These are phyloP conservation scores for Nicotiana tabacum DNA, from an alignment of 257 asterid genomes.

Conservation along the genomic window DNA sequence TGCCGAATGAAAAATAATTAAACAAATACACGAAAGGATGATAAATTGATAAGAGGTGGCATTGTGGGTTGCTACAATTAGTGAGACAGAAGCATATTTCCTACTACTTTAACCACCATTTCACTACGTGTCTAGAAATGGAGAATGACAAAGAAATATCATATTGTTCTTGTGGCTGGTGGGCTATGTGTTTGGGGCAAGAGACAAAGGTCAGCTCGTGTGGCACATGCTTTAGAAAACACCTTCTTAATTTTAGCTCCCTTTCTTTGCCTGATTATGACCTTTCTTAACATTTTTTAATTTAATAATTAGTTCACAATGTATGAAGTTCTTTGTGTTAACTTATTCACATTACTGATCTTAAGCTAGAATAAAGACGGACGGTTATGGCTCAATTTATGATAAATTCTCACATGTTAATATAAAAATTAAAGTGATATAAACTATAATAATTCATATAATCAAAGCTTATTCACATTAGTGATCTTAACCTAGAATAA, in stretches of 20 bases:
- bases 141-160: neutral
- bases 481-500: neutral
- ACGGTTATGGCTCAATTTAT: neutral
- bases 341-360: neutral
- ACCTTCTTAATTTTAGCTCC: neutral
- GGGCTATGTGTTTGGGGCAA: neutral
- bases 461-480: neutral
- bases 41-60: neutral
- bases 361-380: neutral
- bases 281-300: neutral
- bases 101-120: conserved; percentile 8
- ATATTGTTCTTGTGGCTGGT: neutral
- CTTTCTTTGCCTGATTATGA: neutral
- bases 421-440: neutral
- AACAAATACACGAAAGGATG: neutral
- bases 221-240: conserved; percentile 10
- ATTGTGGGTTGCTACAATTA: neutral
- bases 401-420: neutral
- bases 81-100: neutral
- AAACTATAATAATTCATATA: too few relatives aligned
- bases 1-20: too few relatives aligned
- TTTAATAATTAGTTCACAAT: neutral
- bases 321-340: neutral
- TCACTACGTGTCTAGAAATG: neutral
- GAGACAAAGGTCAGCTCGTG: conserved; percentile 9